Evolutionary conservation across 306 rosid species (phyloP).

Genomic region (Leucaena leucocephala): DNA sequence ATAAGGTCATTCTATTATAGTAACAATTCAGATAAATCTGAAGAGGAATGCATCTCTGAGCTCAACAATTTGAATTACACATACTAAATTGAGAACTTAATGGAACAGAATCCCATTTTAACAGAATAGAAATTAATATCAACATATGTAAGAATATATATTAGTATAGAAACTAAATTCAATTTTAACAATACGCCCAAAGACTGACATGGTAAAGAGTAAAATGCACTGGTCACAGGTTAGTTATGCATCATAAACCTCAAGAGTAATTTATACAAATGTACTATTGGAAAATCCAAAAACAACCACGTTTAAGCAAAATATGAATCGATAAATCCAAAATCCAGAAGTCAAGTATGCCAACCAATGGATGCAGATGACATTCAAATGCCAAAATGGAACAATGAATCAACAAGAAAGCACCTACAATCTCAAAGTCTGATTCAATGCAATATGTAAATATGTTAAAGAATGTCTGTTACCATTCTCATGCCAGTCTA

Average conservation of each 20-base stretch:
- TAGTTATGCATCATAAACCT: not conserved
- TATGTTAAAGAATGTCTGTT: slow-evolving; percentile 35
- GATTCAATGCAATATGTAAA: slow-evolving; percentile 15
- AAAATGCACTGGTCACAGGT: not conserved
- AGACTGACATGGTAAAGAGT: not conserved
- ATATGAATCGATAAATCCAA: not conserved
- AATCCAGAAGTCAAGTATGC: slow-evolving; percentile 13
- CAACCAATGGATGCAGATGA: slow-evolving; percentile 1
- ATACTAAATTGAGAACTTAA: not conserved
- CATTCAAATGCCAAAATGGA: slow-evolving; percentile 3
- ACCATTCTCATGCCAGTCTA: slow-evolving; percentile 91
- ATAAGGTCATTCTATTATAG: slow-evolving; percentile 4
- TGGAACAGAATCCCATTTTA: not conserved
- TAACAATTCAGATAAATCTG: slow-evolving; percentile 9
- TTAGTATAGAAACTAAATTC: slow-evolving; percentile 4
- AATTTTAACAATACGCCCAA: slow-evolving; percentile 7
- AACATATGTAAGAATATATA: slow-evolving; percentile 4
- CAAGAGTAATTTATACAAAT: not conserved
- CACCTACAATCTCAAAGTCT: slow-evolving; percentile 15
- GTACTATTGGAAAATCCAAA: slow-evolving; percentile 5
- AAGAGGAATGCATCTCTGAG: slow-evolving; percentile 10
- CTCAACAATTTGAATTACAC: slow-evolving; percentile 1
- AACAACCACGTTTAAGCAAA: not conserved
- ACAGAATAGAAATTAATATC: slow-evolving; percentile 4
- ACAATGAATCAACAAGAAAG: slow-evolving; percentile 10